Evolutionary conservation across 768 basidiomycete genomes (phyloP).

Genomic region (Leccinum fibrillosum): DNA sequence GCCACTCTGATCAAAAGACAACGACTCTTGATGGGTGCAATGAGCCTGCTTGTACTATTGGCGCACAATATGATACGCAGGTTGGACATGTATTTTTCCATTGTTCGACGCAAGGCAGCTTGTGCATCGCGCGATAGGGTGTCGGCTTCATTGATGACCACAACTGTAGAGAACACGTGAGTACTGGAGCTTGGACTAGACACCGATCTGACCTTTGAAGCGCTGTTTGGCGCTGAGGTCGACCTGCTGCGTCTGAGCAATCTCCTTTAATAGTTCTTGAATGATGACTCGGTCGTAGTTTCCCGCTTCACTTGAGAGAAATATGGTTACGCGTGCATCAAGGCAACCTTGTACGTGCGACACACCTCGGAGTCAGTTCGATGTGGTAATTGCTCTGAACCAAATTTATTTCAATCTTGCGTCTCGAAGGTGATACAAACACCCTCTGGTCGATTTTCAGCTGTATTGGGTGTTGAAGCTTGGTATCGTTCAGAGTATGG

Average conservation of each 20-base stretch:
- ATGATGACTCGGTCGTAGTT: slow-evolving; percentile 94
- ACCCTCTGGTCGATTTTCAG: slow-evolving; percentile 97
- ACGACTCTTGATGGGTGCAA: slow-evolving; percentile 94
- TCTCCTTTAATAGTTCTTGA: slow-evolving; percentile 96
- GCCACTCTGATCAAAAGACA: slow-evolving; percentile 93
- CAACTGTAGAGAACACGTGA: slow-evolving; percentile 51
- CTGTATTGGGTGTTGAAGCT: slow-evolving; percentile 39
- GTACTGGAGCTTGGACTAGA: neutral
- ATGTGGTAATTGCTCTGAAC: slow-evolving; percentile 98
- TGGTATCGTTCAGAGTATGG: neutral
- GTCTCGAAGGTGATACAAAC: slow-evolving; percentile 89
- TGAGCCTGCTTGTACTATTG: slow-evolving; percentile 91
- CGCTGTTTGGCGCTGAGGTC: slow-evolving; percentile 92
- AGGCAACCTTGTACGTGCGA: neutral
- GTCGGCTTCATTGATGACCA: slow-evolving; percentile 97
- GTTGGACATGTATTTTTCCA: slow-evolving; percentile 99
- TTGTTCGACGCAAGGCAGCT: slow-evolving; percentile 92
- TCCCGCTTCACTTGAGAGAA: slow-evolving; percentile 76
- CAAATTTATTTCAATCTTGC: slow-evolving; percentile 94
- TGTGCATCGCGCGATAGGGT: slow-evolving; percentile 94
- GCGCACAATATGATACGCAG: slow-evolving; percentile 96
- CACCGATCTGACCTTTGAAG: slow-evolving; percentile 76
- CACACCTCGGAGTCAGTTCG: slow-evolving; percentile 93
- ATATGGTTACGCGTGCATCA: neutral
- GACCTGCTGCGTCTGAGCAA: slow-evolving; percentile 98